Evolutionary conservation across 2,329 filamentous ascomycete species (phyloP).

Genomic region (Trichoderma sp.): DNA sequence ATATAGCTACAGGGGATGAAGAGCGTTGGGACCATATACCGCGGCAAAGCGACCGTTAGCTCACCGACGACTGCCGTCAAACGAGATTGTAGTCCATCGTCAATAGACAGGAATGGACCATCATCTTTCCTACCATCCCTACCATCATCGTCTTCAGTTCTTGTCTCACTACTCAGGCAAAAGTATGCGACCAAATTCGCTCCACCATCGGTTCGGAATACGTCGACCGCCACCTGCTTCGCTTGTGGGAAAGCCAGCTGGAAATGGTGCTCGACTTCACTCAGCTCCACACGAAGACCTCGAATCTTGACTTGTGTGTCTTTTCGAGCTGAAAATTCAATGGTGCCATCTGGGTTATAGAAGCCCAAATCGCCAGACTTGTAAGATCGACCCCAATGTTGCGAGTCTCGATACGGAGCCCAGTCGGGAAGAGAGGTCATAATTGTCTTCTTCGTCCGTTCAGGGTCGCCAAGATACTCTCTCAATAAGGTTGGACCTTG

Average conservation of each 20-base stretch:
- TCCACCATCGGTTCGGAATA: not conserved
- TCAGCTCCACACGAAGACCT: constrained; percentile 6
- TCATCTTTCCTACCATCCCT: not conserved
- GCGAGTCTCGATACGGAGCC: not conserved
- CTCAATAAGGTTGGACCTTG: constrained; percentile 4
- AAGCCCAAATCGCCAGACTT: constrained; percentile 1
- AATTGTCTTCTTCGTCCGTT: not conserved
- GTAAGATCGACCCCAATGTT: not conserved
- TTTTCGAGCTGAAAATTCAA: constrained; percentile 4
- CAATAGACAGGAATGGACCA: not conserved
- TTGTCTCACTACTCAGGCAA: not conserved
- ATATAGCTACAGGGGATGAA: constrained; percentile 9
- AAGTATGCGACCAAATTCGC: constrained; percentile 12
- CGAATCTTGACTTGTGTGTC: constrained; percentile 12
- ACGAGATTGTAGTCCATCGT: not conserved
- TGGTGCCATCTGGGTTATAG: constrained; percentile 10
- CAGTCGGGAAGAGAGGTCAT: constrained; percentile 10
- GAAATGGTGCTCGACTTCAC: constrained; percentile 11
- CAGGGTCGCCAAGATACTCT: not conserved
- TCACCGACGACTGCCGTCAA: not conserved
- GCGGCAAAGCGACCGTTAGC: not conserved
- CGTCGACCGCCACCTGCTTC: constrained; percentile 18
- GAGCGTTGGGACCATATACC: constrained; percentile 10
- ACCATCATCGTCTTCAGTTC: not conserved
- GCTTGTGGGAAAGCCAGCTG: not conserved